Evolutionary conservation across 73 alveolate genomes (phyloP).

Genomic region (Loxodes magnus): DNA sequence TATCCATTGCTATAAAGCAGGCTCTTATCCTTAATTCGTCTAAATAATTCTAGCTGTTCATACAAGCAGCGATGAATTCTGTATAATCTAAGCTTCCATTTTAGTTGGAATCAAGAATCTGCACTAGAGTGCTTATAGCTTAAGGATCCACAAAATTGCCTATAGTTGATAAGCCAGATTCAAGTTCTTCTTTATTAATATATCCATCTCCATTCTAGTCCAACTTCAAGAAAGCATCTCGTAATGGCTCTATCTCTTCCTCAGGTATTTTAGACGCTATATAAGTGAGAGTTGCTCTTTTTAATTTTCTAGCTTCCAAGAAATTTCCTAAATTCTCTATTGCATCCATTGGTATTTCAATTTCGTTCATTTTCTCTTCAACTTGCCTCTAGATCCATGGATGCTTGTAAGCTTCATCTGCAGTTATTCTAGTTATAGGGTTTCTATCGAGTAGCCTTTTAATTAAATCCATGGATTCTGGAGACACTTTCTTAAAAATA

Average conservation of each 20-base stretch:
- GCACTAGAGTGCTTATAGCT: conserved; percentile 21
- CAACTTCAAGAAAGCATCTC: conserved; percentile 50
- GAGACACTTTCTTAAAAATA: conserved; percentile 37
- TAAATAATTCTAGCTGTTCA: conserved; percentile 32
- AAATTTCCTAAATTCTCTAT: conserved; percentile 18
- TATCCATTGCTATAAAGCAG: conserved; percentile 39
- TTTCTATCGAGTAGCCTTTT: conserved; percentile 46
- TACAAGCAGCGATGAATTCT: conserved; percentile 56
- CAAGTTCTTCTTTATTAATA: conserved; percentile 50
- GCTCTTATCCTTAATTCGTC: conserved; percentile 30
- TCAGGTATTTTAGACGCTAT: conserved; percentile 59
- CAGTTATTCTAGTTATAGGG: conserved; percentile 58
- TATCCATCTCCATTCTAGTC: conserved; percentile 72
- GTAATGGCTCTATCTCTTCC: conserved; percentile 49
- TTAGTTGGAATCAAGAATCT: conserved; percentile 37
- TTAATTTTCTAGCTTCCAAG: conserved; percentile 20
- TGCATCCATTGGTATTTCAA: conserved; percentile 19
- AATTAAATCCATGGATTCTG: conserved; percentile 61
- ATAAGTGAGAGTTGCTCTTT: conserved; percentile 55
- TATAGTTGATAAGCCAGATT: conserved; percentile 15
- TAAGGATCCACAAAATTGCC: conserved; percentile 17
- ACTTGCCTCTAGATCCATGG: conserved; percentile 57
- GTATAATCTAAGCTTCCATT: conserved; percentile 56
- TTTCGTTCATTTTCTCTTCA: conserved; percentile 13
- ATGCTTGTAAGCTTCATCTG: conserved; percentile 70